Percentiles rank a stretch among this genome's conserved stretches.
phyloP scores from a whole-genome alignment of 371 early-diverging fungal genomes.

The Sanchytrium tribonematis region DNA sequence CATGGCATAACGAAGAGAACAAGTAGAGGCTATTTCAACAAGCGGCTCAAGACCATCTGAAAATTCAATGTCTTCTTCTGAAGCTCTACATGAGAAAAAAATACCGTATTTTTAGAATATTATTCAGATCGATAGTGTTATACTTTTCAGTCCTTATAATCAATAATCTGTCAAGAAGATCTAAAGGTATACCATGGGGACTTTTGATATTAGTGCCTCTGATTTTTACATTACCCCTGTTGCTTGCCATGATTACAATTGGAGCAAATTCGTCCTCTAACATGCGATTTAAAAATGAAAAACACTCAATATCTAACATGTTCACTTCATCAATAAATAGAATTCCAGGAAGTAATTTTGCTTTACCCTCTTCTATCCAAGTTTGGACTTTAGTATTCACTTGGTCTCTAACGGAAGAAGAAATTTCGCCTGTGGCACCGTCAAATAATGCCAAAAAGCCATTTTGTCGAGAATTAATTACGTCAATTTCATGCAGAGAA shows the following conservation, averaged over 20 bases:
- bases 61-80: constrained; percentile 91
- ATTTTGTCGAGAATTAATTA: constrained; percentile 91
- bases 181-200: constrained; percentile 88
- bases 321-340: constrained; percentile 97
- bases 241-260: constrained; percentile 92
- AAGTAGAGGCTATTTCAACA: constrained; percentile 64
- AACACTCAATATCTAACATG: constrained; percentile 96
- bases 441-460: constrained; percentile 89
- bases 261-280: constrained; percentile 83
- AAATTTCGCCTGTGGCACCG: constrained; percentile 93
- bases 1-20: constrained; percentile 84
- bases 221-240: constrained; percentile 71
- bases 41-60: constrained; percentile 67
- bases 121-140: constrained; percentile 48
- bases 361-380: constrained; percentile 97
- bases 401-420: constrained; percentile 82
- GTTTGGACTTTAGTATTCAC: constrained; percentile 89
- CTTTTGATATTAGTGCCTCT: constrained; percentile 82
- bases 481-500: constrained; percentile 95
- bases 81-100: no score
- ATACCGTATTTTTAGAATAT: constrained; percentile 72
- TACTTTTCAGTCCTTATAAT: constrained; percentile 73
- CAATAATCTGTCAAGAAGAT: constrained; percentile 73
- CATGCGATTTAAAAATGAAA: constrained; percentile 88
- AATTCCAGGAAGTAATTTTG: constrained; percentile 87